phyloP scores from a whole-genome alignment of 352 stramenopile genomes.

The Stramenopiles sp. region DNA sequence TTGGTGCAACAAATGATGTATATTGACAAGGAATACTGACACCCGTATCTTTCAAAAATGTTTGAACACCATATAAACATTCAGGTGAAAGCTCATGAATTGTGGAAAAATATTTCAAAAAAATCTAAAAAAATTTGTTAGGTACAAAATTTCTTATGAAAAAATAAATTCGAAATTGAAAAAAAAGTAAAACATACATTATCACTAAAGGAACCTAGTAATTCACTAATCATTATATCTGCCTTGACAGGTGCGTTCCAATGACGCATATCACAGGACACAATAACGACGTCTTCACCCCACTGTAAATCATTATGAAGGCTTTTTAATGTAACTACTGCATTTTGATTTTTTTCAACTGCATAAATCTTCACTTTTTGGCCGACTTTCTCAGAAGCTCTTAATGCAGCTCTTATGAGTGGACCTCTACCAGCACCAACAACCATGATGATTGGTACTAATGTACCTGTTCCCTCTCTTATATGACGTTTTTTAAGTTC shows the following conservation, averaged over 20 bases:
- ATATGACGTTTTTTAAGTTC: no score
- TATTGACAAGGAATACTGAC: conserved; percentile 54
- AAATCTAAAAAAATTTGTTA: no score
- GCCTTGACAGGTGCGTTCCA: conserved; percentile 35
- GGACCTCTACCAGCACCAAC: conserved; percentile 76
- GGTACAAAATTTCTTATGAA: no score
- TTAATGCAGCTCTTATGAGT: conserved; percentile 46
- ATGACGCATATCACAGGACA: conserved; percentile 37
- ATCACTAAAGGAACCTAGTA: conserved; percentile 80
- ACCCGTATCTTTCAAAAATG: conserved; percentile 40
- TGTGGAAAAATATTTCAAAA: no score
- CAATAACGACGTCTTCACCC: conserved; percentile 33
- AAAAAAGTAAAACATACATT: no score
- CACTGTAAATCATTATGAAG: conserved; percentile 20
- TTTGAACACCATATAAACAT: conserved; percentile 71
- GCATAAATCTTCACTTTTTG: conserved; percentile 47
- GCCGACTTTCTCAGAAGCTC: conserved; percentile 26
- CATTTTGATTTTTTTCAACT: conserved; percentile 94
- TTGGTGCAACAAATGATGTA: conserved; percentile 62
- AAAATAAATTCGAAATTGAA: no score
- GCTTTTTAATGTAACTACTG: conserved; percentile 57
- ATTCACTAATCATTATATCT: conserved; percentile 75
- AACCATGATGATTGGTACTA: conserved; percentile 24
- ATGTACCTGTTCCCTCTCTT: no score
- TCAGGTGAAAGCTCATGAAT: conserved; percentile 94